Percentiles rank a stretch among this genome's conserved stretches.
Conservation (phyloP, 306 rosid species). For the Pyrus betulifolia region DNA sequence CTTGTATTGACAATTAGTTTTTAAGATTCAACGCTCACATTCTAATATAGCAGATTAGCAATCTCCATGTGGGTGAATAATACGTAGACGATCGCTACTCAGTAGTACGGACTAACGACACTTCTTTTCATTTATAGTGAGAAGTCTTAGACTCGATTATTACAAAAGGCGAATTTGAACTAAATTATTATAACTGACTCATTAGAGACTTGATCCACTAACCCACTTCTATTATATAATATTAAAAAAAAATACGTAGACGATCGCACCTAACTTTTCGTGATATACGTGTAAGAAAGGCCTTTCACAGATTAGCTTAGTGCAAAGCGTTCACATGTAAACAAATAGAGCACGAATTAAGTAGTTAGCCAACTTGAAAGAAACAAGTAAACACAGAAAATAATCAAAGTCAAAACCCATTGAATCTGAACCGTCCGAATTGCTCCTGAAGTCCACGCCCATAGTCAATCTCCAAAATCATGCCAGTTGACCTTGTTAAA, state of each 20-base stretch:
- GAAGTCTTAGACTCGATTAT: too few relatives aligned
- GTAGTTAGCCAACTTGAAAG: neutral
- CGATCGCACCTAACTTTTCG: neutral
- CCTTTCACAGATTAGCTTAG: neutral
- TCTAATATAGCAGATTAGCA: neutral
- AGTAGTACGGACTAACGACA: too few relatives aligned
- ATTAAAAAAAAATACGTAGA: too few relatives aligned
- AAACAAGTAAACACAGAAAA: neutral
- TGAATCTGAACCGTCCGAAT: conserved; percentile 31
- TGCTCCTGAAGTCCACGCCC: conserved; percentile 12
- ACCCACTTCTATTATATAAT: too few relatives aligned
- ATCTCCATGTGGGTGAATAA: too few relatives aligned
- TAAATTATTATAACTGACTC: too few relatives aligned
- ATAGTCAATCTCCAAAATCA: conserved; percentile 48
- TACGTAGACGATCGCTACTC: too few relatives aligned
- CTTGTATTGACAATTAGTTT: too few relatives aligned
- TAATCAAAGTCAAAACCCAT: conserved; percentile 33
- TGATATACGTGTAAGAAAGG: neutral
- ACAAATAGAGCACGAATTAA: neutral
- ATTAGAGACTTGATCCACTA: too few relatives aligned
- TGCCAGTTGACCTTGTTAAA: conserved; percentile 35
- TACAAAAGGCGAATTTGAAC: too few relatives aligned
- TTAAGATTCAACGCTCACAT: neutral
- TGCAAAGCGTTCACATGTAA: neutral
- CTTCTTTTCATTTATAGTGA: too few relatives aligned